Evolutionary conservation across 2,329 filamentous ascomycete genomes (phyloP).

Genomic region (Onygenales sp.): DNA sequence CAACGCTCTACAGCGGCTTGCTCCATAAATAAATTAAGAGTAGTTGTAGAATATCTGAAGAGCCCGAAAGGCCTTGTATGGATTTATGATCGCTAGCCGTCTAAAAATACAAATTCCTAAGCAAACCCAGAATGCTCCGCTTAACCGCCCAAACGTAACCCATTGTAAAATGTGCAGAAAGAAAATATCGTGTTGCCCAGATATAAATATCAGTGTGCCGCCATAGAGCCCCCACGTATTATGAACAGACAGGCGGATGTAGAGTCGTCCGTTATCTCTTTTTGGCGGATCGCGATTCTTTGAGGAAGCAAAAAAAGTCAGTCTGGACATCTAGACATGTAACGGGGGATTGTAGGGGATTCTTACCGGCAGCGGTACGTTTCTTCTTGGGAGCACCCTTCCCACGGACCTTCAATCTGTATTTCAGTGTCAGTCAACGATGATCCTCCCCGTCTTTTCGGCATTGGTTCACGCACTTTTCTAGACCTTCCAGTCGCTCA

Average conservation of each 20-base stretch:
- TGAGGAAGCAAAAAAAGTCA: background rate
- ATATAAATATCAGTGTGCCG: background rate
- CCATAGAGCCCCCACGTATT: background rate
- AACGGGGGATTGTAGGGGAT: background rate
- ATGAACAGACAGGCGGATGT: background rate
- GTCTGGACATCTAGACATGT: background rate
- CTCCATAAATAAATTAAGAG: too few species aligned
- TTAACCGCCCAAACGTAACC: background rate
- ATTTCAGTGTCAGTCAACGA: background rate
- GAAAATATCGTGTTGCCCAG: background rate
- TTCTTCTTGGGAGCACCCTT: slow-evolving; percentile 85
- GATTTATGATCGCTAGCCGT: background rate
- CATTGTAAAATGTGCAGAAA: background rate
- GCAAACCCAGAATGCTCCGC: background rate
- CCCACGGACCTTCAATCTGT: slow-evolving; percentile 61
- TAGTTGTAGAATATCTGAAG: background rate
- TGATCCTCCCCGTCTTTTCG: background rate
- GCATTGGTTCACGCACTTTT: slow-evolving; percentile 36
- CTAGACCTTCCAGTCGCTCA: slow-evolving; percentile 58
- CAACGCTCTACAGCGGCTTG: too few species aligned
- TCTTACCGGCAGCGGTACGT: slow-evolving; percentile 38
- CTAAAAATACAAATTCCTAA: slow-evolving; percentile 1
- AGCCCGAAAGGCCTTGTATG: background rate
- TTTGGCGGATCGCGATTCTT: slow-evolving; percentile 9
- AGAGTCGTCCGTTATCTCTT: slow-evolving; percentile 6